Conservation (phyloP, 257 asterid genomes). For the Solanum paucissectum region DNA sequence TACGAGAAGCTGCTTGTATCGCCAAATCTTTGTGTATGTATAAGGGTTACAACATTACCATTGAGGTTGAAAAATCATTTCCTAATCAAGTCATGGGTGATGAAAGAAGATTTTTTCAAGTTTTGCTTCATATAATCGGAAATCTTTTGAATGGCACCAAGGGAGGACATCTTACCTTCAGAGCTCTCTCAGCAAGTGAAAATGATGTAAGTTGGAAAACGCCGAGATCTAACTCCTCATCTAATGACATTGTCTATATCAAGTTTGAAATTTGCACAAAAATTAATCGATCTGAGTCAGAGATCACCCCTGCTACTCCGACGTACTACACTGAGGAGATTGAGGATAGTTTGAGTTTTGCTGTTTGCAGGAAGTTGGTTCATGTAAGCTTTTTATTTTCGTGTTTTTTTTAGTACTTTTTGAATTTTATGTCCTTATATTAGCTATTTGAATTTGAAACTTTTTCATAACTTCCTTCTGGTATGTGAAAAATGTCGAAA, state of each 20-base stretch:
- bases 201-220: slow-evolving; percentile 55
- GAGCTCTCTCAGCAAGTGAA: slow-evolving; percentile 39
- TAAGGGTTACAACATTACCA: slow-evolving; percentile 42
- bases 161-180: slow-evolving; percentile 45
- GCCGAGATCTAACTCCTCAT: slow-evolving; percentile 46
- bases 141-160: slow-evolving; percentile 45
- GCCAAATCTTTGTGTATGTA: slow-evolving; percentile 68
- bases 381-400: slow-evolving; percentile 35
- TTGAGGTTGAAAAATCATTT: slow-evolving; percentile 63
- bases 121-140: slow-evolving; percentile 78
- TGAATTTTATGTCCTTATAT: background rate
- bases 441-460: background rate
- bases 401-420: background rate
- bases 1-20: slow-evolving; percentile 74
- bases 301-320: slow-evolving; percentile 18
- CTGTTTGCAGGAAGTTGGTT: slow-evolving; percentile 72
- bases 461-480: background rate
- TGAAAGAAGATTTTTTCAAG: slow-evolving; percentile 79
- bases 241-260: slow-evolving; percentile 40
- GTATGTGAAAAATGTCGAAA: background rate
- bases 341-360: slow-evolving; percentile 78
- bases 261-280: slow-evolving; percentile 51
- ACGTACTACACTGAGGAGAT: slow-evolving; percentile 23
- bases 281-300: slow-evolving; percentile 21
- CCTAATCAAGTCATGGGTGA: slow-evolving; percentile 88